Conservation (phyloP, 805 yeast genomes). For the Myxozyma nipponensis region DNA sequence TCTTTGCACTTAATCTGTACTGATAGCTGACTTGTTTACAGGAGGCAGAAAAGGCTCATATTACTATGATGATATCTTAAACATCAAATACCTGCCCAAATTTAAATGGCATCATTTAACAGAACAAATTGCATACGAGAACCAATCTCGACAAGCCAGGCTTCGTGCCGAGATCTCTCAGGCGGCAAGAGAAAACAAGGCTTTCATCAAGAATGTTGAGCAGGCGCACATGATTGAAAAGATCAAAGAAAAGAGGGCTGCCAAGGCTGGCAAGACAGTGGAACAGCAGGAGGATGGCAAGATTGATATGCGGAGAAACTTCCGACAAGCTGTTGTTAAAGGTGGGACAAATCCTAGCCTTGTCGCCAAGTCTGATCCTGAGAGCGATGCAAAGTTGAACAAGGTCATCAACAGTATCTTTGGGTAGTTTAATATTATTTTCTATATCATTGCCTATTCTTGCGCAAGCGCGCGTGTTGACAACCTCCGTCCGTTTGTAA, state of each 20-base stretch:
- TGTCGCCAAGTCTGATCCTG: constrained; percentile 1
- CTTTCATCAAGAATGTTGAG: constrained; percentile 79
- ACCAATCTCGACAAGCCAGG: constrained; percentile 82
- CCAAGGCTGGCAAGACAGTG: constrained; percentile 37
- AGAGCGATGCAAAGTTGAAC: constrained; percentile 5
- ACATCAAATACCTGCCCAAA: constrained; percentile 81
- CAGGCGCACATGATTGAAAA: constrained; percentile 73
- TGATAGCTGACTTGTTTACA: neutral
- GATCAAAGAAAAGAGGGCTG: constrained; percentile 51
- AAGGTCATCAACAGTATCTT: neutral
- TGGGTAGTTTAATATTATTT: neutral
- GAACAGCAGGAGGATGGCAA: constrained; percentile 33
- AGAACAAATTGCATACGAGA: constrained; percentile 86
- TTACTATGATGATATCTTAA: constrained; percentile 91
- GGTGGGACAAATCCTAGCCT: constrained; percentile 15
- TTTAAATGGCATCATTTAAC: constrained; percentile 96
- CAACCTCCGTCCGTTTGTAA: too few relatives aligned
- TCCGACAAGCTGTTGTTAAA: constrained; percentile 66
- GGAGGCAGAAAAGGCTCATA: constrained; percentile 86
- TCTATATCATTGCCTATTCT: neutral
- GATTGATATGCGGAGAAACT: constrained; percentile 50
- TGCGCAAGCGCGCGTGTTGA: too few relatives aligned
- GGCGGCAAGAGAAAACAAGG: constrained; percentile 80
- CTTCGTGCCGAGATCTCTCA: constrained; percentile 84
- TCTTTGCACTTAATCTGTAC: too few relatives aligned